Conservation (phyloP, 2,329 filamentous ascomycete species). For the Xylaria sp. region DNA sequence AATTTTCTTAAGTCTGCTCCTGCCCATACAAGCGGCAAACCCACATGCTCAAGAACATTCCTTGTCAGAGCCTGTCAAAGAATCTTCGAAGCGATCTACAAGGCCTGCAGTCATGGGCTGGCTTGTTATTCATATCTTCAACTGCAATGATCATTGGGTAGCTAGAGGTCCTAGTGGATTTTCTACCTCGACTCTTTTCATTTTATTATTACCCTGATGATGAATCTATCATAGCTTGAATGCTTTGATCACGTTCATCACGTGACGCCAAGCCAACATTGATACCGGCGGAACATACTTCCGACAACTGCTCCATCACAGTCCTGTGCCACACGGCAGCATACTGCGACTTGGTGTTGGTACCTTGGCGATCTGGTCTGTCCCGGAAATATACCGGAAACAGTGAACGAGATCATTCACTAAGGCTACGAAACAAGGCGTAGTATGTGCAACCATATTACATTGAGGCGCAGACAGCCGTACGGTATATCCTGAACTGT, state of each 20-base stretch:
- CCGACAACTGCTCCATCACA: not conserved
- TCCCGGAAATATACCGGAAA: not conserved
- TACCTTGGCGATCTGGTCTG: not conserved
- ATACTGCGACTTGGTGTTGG: not conserved
- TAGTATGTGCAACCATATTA: not conserved
- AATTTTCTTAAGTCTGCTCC: not conserved
- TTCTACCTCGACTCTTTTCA: not conserved
- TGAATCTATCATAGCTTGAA: not conserved
- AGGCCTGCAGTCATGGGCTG: no score
- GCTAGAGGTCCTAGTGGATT: not conserved
- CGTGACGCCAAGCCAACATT: conserved; percentile 1
- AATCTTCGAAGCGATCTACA: no score
- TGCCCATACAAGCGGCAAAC: not conserved
- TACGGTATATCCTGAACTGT: not conserved
- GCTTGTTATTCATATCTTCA: not conserved
- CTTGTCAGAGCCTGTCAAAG: no score
- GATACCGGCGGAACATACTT: conserved; percentile 7
- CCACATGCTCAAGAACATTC: not conserved
- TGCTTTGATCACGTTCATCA: not conserved
- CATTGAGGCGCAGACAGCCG: not conserved
- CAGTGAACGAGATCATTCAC: not conserved
- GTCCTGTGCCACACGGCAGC: conserved; percentile 5
- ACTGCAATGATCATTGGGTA: not conserved
- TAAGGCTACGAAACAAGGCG: not conserved
- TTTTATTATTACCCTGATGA: no score